These are phyloP conservation scores for Eimeria praecox DNA, from an alignment of 169 alveolate species.

Conservation along the genomic window DNA sequence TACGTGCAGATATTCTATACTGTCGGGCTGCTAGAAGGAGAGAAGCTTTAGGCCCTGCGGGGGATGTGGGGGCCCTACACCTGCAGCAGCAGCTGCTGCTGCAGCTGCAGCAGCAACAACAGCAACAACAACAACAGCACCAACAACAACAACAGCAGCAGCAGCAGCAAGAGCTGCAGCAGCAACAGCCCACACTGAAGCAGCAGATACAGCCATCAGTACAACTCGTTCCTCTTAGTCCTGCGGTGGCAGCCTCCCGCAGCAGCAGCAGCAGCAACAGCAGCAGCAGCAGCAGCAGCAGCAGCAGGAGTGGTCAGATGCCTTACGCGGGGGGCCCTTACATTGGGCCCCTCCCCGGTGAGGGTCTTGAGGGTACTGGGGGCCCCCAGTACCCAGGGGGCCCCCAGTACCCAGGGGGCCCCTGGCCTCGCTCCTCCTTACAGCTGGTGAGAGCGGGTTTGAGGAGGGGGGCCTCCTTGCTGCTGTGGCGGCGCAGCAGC, in stretches of 20 bases:
- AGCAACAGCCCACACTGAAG: background rate
- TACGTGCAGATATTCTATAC: background rate
- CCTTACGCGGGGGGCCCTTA: background rate
- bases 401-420: background rate
- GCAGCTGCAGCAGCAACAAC: slow-evolving; percentile 20
- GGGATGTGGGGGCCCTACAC: background rate
- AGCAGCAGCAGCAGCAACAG: slow-evolving; percentile 22
- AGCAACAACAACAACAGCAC: slow-evolving; percentile 4
- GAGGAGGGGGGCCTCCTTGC: background rate
- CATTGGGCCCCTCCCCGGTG: background rate
- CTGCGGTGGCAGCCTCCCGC: background rate
- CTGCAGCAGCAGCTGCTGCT: slow-evolving; percentile 32
- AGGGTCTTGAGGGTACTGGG: background rate
- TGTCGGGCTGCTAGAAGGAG: background rate
- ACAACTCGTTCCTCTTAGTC: background rate
- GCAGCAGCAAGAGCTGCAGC: slow-evolving; percentile 11
- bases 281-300: slow-evolving; percentile 44
- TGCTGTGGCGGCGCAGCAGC: slow-evolving; percentile 9
- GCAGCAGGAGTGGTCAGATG: background rate
- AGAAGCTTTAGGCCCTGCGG: background rate
- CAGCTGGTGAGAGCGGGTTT: background rate
- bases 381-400: slow-evolving; percentile 40
- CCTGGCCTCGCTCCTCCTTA: background rate
- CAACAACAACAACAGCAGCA: slow-evolving; percentile 8
- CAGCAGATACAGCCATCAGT: background rate